phyloP scores from a whole-genome alignment of 2,329 filamentous ascomycete species.

The Arthrobotrys megalospora region DNA sequence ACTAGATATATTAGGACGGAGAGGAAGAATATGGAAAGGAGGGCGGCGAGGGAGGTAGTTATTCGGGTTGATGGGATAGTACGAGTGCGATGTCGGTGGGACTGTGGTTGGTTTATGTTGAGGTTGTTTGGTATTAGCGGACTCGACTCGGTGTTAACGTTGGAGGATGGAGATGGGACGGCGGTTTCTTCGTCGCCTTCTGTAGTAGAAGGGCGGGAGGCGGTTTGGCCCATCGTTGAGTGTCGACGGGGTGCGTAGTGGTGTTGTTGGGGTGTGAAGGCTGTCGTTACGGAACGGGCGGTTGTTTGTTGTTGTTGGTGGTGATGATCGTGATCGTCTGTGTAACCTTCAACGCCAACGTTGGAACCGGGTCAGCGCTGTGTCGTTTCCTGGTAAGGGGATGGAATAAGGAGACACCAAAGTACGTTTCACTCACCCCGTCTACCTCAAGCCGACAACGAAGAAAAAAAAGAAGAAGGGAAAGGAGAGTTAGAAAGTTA shows the following conservation, averaged over 20 bases:
- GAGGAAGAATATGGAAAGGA: constrained; percentile 25
- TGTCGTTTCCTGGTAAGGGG: not conserved
- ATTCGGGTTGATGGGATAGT: not conserved
- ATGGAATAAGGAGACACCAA: too few species aligned
- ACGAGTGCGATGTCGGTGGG: constrained; percentile 26
- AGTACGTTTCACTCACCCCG: not conserved
- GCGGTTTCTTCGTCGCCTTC: constrained; percentile 36
- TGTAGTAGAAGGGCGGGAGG: constrained; percentile 2
- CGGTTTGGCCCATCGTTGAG: constrained; percentile 13
- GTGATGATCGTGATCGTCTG: constrained; percentile 6
- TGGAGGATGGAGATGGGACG: constrained; percentile 3
- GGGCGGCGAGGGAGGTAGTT: not conserved
- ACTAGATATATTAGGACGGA: constrained; percentile 13
- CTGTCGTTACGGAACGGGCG: not conserved
- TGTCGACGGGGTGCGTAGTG: not conserved
- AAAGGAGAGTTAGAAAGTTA: not conserved
- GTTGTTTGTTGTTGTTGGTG: constrained; percentile 27
- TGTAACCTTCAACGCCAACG: constrained; percentile 35
- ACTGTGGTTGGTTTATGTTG: not conserved
- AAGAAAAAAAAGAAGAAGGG: not conserved
- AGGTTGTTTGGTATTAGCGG: constrained; percentile 18
- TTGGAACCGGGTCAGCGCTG: not conserved
- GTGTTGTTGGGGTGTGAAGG: not conserved
- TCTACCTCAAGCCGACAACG: not conserved
- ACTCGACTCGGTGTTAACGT: constrained; percentile 30